A percentile compares a stretch with the other conserved stretches of the same genome.
Conservation (phyloP, 352 stramenopile genomes). For the Pythium myriotylum region DNA sequence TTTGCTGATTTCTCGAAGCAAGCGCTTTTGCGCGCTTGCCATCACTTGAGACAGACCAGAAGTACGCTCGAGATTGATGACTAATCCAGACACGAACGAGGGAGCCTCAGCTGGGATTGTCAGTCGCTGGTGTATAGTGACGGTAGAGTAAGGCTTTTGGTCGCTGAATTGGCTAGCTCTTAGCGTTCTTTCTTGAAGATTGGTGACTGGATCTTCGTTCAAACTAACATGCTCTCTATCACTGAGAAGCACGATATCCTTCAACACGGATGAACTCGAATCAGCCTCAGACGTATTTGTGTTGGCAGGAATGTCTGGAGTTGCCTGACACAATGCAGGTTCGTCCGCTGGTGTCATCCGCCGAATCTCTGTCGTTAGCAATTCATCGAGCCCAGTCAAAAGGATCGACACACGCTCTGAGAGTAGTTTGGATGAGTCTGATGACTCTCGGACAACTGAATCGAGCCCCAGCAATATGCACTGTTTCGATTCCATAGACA, state of each 20-base stretch:
- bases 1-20: constrained; percentile 67
- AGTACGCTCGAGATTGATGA: constrained; percentile 43
- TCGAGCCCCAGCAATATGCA: neutral
- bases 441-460: neutral
- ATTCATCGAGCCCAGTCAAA: constrained; percentile 1
- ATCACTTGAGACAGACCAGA: constrained; percentile 65
- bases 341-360: neutral
- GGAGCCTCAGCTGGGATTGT: constrained; percentile 16
- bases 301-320: no score
- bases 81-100: constrained; percentile 31
- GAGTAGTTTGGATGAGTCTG: neutral
- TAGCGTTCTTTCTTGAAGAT: no score
- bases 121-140: neutral
- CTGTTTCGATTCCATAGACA: constrained; percentile 4
- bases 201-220: no score
- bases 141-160: no score
- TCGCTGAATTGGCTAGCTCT: no score
- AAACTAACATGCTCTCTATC: no score
- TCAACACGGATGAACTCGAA: no score
- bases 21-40: constrained; percentile 57
- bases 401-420: constrained; percentile 8
- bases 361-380: neutral
- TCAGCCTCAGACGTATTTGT: no score
- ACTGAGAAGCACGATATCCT: no score
- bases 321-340: no score